Base-by-base conservation (phyloP, 1,139 yeast species). In the Saccharomyces hybrid region DNA sequence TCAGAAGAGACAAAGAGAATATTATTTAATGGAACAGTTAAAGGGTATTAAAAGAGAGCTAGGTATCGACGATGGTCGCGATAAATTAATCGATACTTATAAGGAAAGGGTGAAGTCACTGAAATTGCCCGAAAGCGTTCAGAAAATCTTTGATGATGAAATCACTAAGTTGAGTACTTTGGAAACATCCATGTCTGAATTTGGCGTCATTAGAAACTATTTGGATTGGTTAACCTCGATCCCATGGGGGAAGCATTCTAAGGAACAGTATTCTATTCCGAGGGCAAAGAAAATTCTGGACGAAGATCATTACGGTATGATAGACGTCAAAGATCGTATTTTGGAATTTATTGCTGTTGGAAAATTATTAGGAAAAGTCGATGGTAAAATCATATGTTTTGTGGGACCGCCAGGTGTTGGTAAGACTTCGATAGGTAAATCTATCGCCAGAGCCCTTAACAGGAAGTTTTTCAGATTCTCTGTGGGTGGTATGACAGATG, bases 371-470 rank as follows among this genome's bases (percentile, higher is more conserved):
- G 96, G 96, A 52, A 86, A 88, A 59, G 95, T 90, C 23, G 95
- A 89, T 66, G 98, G 97, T 68, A 90, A 90, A 70, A 93, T 93
- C 55, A 77, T 93, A 55, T 90, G 98, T 75, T 85, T 93, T 64
- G 96, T 89, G 49, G 99, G 99, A 26, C 98, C 98, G 23, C 99
- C 99, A 2, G 99, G 99, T 73, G 97, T 95, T 27, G 99, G 99
- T 72, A 93, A 93, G 70, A 93, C 99, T 0, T 89, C 97, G 0
- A 87, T 93, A 65, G 98, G 97, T 59, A 87, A 84, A 70, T 89
- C 97, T 0, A 89, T 93, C 67, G 97, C 98, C 6, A 86, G 86
- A 62, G 85, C 97, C 0, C 79, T 93, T 62, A 82, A 87, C 66
- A 81, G 97, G 64, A 83, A 88, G 66, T 90, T 91, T 66, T 89